Conservation (phyloP, 1,284 basidiomycete species). For the Earliella scabrosa region DNA sequence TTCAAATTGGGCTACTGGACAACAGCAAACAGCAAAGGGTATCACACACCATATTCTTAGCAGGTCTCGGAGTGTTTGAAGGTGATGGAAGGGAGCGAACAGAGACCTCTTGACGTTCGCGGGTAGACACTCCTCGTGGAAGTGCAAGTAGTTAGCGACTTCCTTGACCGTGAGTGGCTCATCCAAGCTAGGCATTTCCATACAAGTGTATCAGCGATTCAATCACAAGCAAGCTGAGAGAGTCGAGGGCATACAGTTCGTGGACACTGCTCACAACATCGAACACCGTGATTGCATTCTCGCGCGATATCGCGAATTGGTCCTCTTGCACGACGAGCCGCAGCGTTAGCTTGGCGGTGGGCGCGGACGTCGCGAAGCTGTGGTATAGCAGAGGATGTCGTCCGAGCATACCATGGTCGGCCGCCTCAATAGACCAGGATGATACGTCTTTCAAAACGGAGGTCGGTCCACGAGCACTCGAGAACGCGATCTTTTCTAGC, state of each 20-base stretch:
- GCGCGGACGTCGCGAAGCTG: constrained; percentile 4
- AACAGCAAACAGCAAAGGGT: neutral
- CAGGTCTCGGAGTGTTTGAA: neutral
- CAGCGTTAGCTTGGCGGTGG: neutral
- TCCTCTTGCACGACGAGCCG: neutral
- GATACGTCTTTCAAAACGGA: neutral
- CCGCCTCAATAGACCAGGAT: neutral
- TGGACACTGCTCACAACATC: neutral
- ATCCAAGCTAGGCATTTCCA: neutral
- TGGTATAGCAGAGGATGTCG: neutral
- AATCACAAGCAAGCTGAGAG: too few species aligned
- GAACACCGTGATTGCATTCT: neutral
- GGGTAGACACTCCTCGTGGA: neutral
- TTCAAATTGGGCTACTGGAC: neutral
- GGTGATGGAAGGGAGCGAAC: neutral
- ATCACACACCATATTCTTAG: neutral
- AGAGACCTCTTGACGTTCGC: neutral
- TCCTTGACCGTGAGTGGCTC: neutral
- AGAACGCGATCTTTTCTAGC: neutral
- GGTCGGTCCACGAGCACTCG: neutral
- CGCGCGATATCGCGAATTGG: neutral
- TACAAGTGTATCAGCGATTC: neutral
- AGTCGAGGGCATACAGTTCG: too few species aligned
- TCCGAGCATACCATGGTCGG: neutral
- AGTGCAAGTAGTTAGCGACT: neutral